Evolutionary conservation across 768 basidiomycete species (phyloP).

Genomic region (Tylopilus felleus): DNA sequence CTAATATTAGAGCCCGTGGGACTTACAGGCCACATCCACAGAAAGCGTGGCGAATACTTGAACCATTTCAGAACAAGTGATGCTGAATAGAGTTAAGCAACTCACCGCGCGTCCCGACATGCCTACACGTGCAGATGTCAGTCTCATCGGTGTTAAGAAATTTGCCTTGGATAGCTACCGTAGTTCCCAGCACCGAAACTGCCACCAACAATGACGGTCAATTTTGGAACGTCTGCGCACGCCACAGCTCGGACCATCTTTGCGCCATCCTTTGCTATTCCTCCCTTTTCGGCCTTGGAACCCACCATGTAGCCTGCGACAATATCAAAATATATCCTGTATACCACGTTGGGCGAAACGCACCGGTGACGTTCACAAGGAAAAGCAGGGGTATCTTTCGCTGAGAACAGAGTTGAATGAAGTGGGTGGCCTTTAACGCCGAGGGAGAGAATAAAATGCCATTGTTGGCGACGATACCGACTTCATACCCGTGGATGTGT

Average conservation of each 20-base stretch:
- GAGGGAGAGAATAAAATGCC: conserved; percentile 94
- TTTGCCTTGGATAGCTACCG: conserved; percentile 42
- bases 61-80: conserved; percentile 3
- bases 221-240: conserved; percentile 90
- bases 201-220: conserved; percentile 90
- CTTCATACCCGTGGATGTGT: conserved; percentile 81
- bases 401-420: conserved; percentile 92
- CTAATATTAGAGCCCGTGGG: conserved; percentile 1
- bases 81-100: conserved; percentile 14
- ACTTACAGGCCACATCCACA: conserved; percentile 98
- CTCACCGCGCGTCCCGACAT: conserved; percentile 92
- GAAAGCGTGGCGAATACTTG: conserved; percentile 89
- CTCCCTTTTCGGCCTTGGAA: conserved; percentile 89
- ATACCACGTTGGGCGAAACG: conserved; percentile 1
- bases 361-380: conserved; percentile 92
- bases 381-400: conserved; percentile 86
- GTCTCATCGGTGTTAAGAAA: conserved; percentile 3
- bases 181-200: conserved; percentile 96
- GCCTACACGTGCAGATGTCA: conserved; percentile 41
- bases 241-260: conserved; percentile 98
- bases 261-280: conserved; percentile 91
- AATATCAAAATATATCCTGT: conserved; percentile 1
- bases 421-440: conserved; percentile 91
- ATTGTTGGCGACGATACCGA: conserved; percentile 92
- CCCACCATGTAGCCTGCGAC: conserved; percentile 88